Conservation (phyloP, 495 filamentous ascomycete genomes). For the Daldinia bambusicola region DNA sequence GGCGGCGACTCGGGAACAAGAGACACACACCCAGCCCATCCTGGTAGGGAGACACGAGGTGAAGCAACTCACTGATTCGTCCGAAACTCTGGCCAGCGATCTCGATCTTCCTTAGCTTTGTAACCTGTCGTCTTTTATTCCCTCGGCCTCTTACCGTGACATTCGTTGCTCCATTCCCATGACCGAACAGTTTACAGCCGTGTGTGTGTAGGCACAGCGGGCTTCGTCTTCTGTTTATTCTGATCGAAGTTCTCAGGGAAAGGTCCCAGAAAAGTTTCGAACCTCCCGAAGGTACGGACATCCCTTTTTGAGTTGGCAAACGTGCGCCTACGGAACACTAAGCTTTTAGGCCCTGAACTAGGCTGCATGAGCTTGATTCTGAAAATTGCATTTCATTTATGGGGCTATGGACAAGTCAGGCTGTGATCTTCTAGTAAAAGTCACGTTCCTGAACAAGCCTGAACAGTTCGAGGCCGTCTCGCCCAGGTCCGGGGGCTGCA, state of each 20-base stretch:
- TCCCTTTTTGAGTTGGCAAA: constrained; percentile 22
- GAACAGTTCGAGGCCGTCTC: constrained; percentile 18
- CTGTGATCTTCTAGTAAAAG: constrained; percentile 40
- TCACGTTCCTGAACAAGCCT: constrained; percentile 37
- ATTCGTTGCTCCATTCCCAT: constrained; percentile 30
- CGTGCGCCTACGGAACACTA: constrained; percentile 27
- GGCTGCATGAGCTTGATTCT: constrained; percentile 43
- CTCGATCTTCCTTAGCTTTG: constrained; percentile 39
- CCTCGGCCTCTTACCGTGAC: constrained; percentile 22
- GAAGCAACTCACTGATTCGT: constrained; percentile 45
- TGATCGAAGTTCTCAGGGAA: background rate
- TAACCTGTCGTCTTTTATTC: constrained; percentile 23
- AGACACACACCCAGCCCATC: constrained; percentile 25
- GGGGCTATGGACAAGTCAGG: constrained; percentile 29
- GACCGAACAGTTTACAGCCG: background rate
- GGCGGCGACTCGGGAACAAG: constrained; percentile 39
- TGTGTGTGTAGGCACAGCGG: background rate
- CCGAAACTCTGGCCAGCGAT: constrained; percentile 35
- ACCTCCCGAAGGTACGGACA: constrained; percentile 9
- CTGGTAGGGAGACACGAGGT: constrained; percentile 42
- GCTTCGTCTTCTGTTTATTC: background rate
- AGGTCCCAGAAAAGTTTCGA: background rate
- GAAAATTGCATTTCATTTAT: constrained; percentile 36
- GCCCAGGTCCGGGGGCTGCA: constrained; percentile 30
- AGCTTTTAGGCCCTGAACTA: constrained; percentile 35